phyloP scores from a whole-genome alignment of 345 rosid species.

The Corchorus olitorius region DNA sequence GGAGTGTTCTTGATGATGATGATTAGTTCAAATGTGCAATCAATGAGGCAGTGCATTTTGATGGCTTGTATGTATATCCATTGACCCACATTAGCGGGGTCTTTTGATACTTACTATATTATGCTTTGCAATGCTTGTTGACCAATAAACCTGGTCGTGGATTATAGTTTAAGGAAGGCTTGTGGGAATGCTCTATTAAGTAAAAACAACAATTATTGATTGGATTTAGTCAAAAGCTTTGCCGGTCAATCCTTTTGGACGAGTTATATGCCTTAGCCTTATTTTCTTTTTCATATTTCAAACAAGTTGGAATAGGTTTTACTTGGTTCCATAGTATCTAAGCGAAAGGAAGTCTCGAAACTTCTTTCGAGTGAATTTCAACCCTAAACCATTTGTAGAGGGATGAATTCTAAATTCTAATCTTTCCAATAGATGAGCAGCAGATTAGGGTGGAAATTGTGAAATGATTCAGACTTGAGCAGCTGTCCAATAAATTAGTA shows the following conservation, averaged over 20 bases:
- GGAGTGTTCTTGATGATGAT: conserved; percentile 82
- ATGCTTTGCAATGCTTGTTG: not conserved
- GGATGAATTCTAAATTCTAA: too few species aligned
- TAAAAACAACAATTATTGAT: not conserved
- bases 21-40: conserved; percentile 44
- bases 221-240: not conserved
- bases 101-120: conserved; percentile 9
- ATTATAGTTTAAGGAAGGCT: not conserved
- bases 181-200: not conserved
- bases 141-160: not conserved
- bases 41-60: not conserved
- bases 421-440: too few species aligned
- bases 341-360: not conserved
- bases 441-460: too few species aligned
- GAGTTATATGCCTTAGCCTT: not conserved
- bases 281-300: not conserved
- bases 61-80: conserved; percentile 19
- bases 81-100: not conserved
- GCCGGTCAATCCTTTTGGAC: too few species aligned
- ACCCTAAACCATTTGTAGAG: not conserved
- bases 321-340: not conserved
- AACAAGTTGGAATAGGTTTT: not conserved
- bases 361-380: not conserved
- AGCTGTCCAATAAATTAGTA: too few species aligned
- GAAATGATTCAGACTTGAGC: too few species aligned